A percentile compares a stretch with the other conserved stretches of the same genome.
Evolutionary conservation across 176 grass and related monocot species (phyloP).

Genomic region (Otatea glauca): DNA sequence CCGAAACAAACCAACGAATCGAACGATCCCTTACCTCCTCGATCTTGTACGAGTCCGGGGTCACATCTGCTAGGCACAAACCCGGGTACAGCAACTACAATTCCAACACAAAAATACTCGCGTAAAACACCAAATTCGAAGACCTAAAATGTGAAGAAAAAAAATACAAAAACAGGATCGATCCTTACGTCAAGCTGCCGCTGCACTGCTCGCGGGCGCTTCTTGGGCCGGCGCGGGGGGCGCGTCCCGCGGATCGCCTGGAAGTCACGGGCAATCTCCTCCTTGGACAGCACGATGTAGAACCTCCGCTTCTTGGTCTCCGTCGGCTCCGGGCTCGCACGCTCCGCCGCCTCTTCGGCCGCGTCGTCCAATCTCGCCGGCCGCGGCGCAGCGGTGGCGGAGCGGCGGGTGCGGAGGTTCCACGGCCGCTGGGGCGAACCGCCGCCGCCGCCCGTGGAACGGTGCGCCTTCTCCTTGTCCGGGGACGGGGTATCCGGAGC

Average conservation of each 20-base stretch:
- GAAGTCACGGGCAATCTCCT: conserved; percentile 66
- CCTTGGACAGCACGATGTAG: conserved; percentile 56
- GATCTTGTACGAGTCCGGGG: conserved; percentile 56
- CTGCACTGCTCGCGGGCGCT: conserved; percentile 56
- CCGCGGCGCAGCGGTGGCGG: conserved; percentile 38
- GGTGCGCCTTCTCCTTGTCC: conserved; percentile 41
- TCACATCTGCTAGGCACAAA: conserved; percentile 53
- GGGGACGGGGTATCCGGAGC: conserved; percentile 23
- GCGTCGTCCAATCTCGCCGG: neutral
- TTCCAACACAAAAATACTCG: conserved; percentile 1
- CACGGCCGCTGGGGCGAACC: conserved; percentile 46
- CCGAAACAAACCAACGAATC: neutral
- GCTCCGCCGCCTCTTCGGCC: neutral
- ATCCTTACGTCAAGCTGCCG: conserved; percentile 65
- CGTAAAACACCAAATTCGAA: conserved; percentile 25
- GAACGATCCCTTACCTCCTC: conserved; percentile 45
- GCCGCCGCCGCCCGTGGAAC: neutral
- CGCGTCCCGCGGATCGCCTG: conserved; percentile 54
- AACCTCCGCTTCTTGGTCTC: conserved; percentile 36
- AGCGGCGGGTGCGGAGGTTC: conserved; percentile 54
- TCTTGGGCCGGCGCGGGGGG: conserved; percentile 66
- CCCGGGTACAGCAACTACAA: conserved; percentile 65
- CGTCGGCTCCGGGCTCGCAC: neutral
- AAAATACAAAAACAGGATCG: neutral
- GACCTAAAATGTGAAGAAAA: neutral